Evolutionary conservation across 345 rosid genomes (phyloP).

Genomic region (Camelina laxa): DNA sequence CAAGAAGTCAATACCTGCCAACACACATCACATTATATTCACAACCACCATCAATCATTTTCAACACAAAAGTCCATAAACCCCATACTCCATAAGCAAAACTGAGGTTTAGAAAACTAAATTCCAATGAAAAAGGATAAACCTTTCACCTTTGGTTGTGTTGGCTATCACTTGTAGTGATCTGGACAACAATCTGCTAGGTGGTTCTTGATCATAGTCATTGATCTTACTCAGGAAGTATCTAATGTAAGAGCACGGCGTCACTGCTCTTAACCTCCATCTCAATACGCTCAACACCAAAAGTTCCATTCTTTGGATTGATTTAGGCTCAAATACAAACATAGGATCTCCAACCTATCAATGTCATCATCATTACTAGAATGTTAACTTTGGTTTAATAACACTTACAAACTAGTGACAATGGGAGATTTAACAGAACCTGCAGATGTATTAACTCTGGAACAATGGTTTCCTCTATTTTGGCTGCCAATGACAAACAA

Average conservation of each 20-base stretch:
- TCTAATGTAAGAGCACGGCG: constrained; percentile 64
- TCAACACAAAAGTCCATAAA: background rate
- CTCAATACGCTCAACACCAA: constrained; percentile 56
- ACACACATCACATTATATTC: constrained; percentile 24
- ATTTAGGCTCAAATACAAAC: constrained; percentile 58
- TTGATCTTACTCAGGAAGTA: constrained; percentile 54
- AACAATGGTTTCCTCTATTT: constrained; percentile 67
- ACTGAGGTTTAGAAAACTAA: background rate
- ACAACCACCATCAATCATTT: constrained; percentile 27
- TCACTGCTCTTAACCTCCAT: constrained; percentile 66
- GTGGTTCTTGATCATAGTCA: constrained; percentile 44
- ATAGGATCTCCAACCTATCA: constrained; percentile 57
- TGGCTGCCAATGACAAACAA: constrained; percentile 74
- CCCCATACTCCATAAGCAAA: constrained; percentile 9
- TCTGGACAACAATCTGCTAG: constrained; percentile 42
- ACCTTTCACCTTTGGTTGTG: constrained; percentile 56
- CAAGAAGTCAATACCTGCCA: constrained; percentile 75
- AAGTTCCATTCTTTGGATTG: constrained; percentile 78
- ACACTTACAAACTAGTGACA: constrained; percentile 15
- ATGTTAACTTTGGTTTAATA: constrained; percentile 8
- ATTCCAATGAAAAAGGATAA: constrained; percentile 6
- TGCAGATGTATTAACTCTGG: constrained; percentile 60
- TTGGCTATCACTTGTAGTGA: constrained; percentile 58
- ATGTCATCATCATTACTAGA: constrained; percentile 21
- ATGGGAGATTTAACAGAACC: constrained; percentile 42